Conservation (phyloP, 106 monocot genomes). For the Platanthera zijinensis region DNA sequence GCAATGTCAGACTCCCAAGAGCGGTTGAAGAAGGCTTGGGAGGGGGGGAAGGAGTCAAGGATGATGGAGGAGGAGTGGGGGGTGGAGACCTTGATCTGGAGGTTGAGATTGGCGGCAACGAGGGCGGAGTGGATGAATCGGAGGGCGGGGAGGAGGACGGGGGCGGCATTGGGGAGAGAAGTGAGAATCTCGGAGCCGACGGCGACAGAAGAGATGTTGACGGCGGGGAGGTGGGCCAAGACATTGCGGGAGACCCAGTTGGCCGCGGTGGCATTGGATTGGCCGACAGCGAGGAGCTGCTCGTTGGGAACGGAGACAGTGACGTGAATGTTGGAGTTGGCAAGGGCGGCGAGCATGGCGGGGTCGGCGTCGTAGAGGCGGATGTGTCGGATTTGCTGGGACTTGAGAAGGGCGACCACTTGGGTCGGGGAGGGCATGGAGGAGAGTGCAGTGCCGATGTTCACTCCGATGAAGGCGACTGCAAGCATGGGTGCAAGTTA, state of each 20-base stretch:
- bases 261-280: constrained; percentile 90
- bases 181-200: constrained; percentile 86
- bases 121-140: constrained; percentile 85
- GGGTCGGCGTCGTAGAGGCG: constrained; percentile 84
- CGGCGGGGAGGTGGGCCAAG: constrained; percentile 67
- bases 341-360: constrained; percentile 71
- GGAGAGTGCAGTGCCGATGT: constrained; percentile 76
- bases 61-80: constrained; percentile 90
- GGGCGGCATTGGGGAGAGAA: constrained; percentile 80
- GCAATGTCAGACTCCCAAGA: constrained; percentile 55
- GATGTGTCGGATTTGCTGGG: constrained; percentile 71
- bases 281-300: constrained; percentile 82
- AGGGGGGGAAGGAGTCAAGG: constrained; percentile 94
- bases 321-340: constrained; percentile 64
- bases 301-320: constrained; percentile 85
- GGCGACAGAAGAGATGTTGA: constrained; percentile 78
- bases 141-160: constrained; percentile 66
- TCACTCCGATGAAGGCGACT: constrained; percentile 83
- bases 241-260: constrained; percentile 89
- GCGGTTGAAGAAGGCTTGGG: constrained; percentile 98
- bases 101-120: constrained; percentile 79
- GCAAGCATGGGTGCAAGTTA: constrained; percentile 7
- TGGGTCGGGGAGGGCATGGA: constrained; percentile 82
- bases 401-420: constrained; percentile 63
- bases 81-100: constrained; percentile 72